phyloP scores from a whole-genome alignment of 2,329 filamentous ascomycete genomes.

The Apiospora rasikravindrae region DNA sequence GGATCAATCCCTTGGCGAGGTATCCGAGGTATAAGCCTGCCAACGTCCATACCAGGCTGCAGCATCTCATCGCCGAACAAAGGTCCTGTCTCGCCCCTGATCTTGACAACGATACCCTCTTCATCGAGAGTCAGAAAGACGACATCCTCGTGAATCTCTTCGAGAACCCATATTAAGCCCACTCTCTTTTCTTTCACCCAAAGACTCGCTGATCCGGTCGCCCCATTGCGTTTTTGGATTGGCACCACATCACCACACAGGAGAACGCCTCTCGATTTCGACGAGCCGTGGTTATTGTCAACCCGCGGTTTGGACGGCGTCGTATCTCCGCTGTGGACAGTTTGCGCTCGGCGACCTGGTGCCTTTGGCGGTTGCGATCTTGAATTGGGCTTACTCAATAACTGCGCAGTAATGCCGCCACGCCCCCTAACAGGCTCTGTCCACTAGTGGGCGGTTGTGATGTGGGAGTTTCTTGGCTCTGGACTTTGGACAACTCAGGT shows the following conservation, averaged over 20 bases:
- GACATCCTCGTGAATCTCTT: conserved; percentile 96
- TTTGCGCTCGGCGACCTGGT: conserved; percentile 66
- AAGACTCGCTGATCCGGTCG: conserved; percentile 88
- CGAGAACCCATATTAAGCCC: conserved; percentile 94
- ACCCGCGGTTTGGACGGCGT: conserved; percentile 60
- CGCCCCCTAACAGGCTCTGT: conserved; percentile 69
- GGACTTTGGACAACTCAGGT: conserved; percentile 45
- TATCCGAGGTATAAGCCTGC: conserved; percentile 79
- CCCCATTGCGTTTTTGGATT: conserved; percentile 93
- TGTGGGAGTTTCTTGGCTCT: conserved; percentile 38
- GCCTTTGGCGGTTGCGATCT: conserved; percentile 59
- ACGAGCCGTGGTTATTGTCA: conserved; percentile 68
- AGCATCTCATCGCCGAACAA: conserved; percentile 83
- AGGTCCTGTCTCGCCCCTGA: conserved; percentile 76
- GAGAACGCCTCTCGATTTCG: conserved; percentile 84
- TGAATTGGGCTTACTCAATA: conserved; percentile 81
- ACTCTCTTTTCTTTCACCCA: conserved; percentile 99
- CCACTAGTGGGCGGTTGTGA: conserved; percentile 48
- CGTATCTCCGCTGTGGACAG: conserved; percentile 62
- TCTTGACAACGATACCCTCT: conserved; percentile 72
- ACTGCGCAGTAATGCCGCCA: conserved; percentile 80
- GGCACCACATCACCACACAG: conserved; percentile 98
- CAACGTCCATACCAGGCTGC: conserved; percentile 73
- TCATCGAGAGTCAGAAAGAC: conserved; percentile 79
- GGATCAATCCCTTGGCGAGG: conserved; percentile 76